A percentile compares a stretch with the other conserved stretches of the same genome.
Evolutionary conservation across 495 filamentous ascomycete genomes (phyloP).

Genomic region (Thozetella sp.): DNA sequence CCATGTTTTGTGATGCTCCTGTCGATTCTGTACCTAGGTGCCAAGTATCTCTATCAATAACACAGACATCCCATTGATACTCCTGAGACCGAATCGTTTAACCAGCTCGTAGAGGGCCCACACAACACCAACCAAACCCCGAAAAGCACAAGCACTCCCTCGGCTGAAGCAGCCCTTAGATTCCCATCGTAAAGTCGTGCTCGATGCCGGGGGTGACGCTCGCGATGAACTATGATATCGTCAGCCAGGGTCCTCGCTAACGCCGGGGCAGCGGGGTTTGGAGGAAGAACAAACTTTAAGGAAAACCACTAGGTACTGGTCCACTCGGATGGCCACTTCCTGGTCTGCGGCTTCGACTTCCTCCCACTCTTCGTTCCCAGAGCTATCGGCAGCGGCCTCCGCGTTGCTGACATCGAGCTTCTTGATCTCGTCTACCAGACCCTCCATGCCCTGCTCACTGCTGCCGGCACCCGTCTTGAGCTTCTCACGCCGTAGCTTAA

Average conservation of each 20-base stretch:
- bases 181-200: conserved; percentile 98
- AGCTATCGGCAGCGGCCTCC: conserved; percentile 24
- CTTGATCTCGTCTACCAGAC: conserved; percentile 61
- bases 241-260: conserved; percentile 8
- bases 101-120: neutral
- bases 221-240: conserved; percentile 75
- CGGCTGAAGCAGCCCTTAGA: too few relatives aligned
- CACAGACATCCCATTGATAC: neutral
- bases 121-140: too few relatives aligned
- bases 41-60: neutral
- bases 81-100: neutral
- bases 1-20: too few relatives aligned
- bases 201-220: conserved; percentile 96
- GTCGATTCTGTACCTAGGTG: neutral
- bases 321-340: conserved; percentile 89
- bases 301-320: conserved; percentile 98
- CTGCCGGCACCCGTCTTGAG: conserved; percentile 53
- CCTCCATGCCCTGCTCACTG: conserved; percentile 54
- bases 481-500: conserved; percentile 87
- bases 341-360: conserved; percentile 73
- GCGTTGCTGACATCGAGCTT: conserved; percentile 46
- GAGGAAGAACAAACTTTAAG: conserved; percentile 64
- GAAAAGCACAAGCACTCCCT: too few relatives aligned
- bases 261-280: neutral
- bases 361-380: conserved; percentile 82